Conservation (phyloP, 192 early-diverging fungal species). For the Coemansia sp. region DNA sequence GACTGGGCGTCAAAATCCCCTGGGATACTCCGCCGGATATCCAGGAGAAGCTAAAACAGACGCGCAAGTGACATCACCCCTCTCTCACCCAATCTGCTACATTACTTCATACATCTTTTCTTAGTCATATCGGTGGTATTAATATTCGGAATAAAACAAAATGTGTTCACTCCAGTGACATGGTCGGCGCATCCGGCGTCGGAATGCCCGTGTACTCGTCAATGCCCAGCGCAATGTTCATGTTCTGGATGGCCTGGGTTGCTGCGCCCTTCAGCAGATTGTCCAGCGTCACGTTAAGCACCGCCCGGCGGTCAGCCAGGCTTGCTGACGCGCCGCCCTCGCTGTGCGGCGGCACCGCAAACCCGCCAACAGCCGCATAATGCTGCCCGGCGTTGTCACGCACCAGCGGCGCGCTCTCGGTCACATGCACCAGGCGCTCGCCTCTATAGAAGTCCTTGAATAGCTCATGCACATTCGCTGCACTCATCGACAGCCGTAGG, state of each 20-base stretch:
- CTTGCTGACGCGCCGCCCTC: conserved; percentile 10
- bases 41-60: not conserved
- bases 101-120: not conserved
- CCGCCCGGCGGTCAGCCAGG: conserved; percentile 67
- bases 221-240: conserved; percentile 88
- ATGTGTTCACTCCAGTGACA: conserved; percentile 14
- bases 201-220: conserved; percentile 92
- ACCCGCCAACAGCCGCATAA: conserved; percentile 87
- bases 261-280: conserved; percentile 98
- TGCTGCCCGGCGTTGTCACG: conserved; percentile 87
- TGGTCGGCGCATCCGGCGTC: conserved; percentile 12
- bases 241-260: conserved; percentile 96
- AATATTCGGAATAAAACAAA: not conserved
- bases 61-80: not conserved
- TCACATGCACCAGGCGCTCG: conserved; percentile 81
- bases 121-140: not conserved
- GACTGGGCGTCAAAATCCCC: conserved; percentile 10
- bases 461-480: conserved; percentile 63
- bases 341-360: conserved; percentile 63
- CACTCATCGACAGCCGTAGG: conserved; percentile 67
- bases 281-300: conserved; percentile 90
- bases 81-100: not conserved
- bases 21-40: conserved; percentile 23
- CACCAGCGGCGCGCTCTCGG: conserved; percentile 75
- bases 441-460: conserved; percentile 68